Conservation (phyloP, 2,329 filamentous ascomycete species). For the Ceratocystis destructans region DNA sequence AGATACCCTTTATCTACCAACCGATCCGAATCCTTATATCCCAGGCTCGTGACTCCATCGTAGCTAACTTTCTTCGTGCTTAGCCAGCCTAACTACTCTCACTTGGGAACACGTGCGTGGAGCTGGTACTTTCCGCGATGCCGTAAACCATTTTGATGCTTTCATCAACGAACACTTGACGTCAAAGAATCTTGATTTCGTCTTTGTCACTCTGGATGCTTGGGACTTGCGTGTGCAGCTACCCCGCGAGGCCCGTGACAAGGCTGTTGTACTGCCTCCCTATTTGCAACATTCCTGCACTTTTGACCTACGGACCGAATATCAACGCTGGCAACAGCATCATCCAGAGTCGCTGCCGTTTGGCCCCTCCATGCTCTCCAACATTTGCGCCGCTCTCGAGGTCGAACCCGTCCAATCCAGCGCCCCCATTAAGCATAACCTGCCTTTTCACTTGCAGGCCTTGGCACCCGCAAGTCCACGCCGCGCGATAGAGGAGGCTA, state of each 20-base stretch:
- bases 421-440: conserved; percentile 95
- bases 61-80: conserved; percentile 13
- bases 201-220: conserved; percentile 94
- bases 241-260: conserved; percentile 92
- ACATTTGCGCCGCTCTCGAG: conserved; percentile 95
- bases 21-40: not conserved
- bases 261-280: conserved; percentile 87
- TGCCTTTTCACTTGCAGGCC: conserved; percentile 94
- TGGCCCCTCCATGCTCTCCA: conserved; percentile 84
- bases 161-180: conserved; percentile 88
- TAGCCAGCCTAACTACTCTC: conserved; percentile 88
- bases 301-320: conserved; percentile 93
- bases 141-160: conserved; percentile 83
- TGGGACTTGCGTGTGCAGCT: conserved; percentile 98
- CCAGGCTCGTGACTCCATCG: conserved; percentile 3
- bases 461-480: conserved; percentile 88
- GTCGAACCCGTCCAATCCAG: conserved; percentile 96
- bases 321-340: conserved; percentile 96
- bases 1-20: conserved; percentile 1
- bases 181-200: conserved; percentile 86
- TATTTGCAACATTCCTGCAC: conserved; percentile 97
- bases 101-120: conserved; percentile 99
- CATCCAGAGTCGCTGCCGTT: conserved; percentile 96
- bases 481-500: conserved; percentile 92
- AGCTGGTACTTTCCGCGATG: conserved; percentile 92